Base-by-base conservation (phyloP, 176 grass and related monocot species). In the Miscanthus lutarioriparius region DNA sequence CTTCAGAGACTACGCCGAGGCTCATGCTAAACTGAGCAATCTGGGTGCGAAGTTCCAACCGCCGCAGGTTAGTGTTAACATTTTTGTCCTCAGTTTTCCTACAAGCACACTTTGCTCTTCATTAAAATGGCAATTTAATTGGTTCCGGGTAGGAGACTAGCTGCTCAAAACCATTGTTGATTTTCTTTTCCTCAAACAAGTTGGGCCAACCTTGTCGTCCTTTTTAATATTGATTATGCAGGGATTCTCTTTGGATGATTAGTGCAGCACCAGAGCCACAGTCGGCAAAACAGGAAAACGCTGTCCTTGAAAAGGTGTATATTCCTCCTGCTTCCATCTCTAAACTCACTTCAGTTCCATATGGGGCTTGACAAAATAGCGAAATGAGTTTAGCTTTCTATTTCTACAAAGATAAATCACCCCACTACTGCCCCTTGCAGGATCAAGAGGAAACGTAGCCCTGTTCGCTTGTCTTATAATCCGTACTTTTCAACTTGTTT, bases 11-110 rank as follows among this genome's bases (percentile, higher is more conserved):
- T 96, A 99, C 19, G 93, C 91, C 1, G 88, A 91, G 68, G 91
- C 96, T 77, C 96, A 99, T 91, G 93, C 96, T 81, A 96, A 99
- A 85, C 86, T 99, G 49, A 99, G 96, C 88, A 92, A 95, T 66
- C 67, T 91, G 32, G 96, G 96, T 70, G 75, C 96, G 43, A 87
- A 90, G 79, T 99, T 96, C 64, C 71, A 85, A 83, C 96, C 93
- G 33, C 86, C 93, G 27, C 88, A 96, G 93, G 93, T 96, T 19
- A 67, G 72, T 82, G 43, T 6, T 32, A 79, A 32, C 37, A 49
- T 86, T 28, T 35, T 23, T 3, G 8, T 64, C 17, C 71, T 13
- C 67, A 30, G 0, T 70, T 78, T 63, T 71, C 54, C n/a, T 38
- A 19, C 4, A 3, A 14, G 35, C 1, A 20, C 43, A 48, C 44